A percentile compares a stretch with the other conserved stretches of the same genome.
phyloP scores from a whole-genome alignment of 805 yeast species.

The Grigorovia yakushimaensis region DNA sequence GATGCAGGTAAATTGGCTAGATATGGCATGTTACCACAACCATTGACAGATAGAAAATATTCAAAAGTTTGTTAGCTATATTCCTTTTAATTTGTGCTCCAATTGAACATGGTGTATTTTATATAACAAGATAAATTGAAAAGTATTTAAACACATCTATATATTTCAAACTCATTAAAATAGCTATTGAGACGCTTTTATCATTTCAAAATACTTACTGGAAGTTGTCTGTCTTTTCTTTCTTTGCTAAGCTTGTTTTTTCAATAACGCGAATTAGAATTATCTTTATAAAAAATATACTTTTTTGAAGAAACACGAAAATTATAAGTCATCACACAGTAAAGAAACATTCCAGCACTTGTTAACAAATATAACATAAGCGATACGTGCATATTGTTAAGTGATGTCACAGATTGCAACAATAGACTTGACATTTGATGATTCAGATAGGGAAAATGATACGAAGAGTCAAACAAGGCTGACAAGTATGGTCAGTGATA shows the following conservation, averaged over 20 bases:
- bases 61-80: constrained; percentile 32
- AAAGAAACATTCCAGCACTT: constrained; percentile 32
- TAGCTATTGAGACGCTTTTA: no score
- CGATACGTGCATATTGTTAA: background rate
- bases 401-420: constrained; percentile 5
- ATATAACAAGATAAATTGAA: background rate
- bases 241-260: background rate
- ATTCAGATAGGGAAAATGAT: constrained; percentile 3
- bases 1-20: constrained; percentile 54
- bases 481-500: background rate
- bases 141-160: background rate
- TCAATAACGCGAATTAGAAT: background rate
- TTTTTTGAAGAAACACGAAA: background rate
- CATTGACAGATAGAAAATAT: constrained; percentile 56
- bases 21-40: constrained; percentile 69
- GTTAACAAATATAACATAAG: background rate
- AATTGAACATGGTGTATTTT: no score
- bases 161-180: no score
- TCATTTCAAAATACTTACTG: no score
- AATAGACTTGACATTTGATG: constrained; percentile 15
- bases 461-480: background rate
- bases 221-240: no score
- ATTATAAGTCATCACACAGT: background rate
- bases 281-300: background rate
- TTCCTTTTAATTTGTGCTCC: background rate